A percentile compares a stretch with the other conserved stretches of the same genome.
phyloP scores from a whole-genome alignment of 2,329 filamentous ascomycete species.

The Pseudogymnoascus sp. region DNA sequence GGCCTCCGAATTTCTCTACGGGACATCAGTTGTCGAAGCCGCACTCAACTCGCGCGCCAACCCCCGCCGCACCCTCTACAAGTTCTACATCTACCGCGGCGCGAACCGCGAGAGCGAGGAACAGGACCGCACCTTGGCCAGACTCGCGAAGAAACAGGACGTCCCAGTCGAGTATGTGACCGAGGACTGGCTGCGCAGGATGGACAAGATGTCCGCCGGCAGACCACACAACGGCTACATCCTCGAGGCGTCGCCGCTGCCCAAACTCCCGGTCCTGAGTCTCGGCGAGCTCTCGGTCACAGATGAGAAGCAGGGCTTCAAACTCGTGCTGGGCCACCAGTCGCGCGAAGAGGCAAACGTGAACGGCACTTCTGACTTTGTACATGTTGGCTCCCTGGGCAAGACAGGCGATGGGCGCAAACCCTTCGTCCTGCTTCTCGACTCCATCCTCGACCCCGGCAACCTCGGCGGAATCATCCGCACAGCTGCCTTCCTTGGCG shows the following conservation, averaged over 20 bases:
- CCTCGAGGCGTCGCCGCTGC: slow-evolving; percentile 77
- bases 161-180: slow-evolving; percentile 51
- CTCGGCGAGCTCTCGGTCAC: slow-evolving; percentile 33
- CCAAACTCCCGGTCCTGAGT: slow-evolving; percentile 56
- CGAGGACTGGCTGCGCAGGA: slow-evolving; percentile 53
- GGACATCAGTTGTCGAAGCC: slow-evolving; percentile 69
- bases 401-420: slow-evolving; percentile 36
- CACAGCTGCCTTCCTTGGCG: slow-evolving; percentile 82
- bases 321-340: slow-evolving; percentile 55
- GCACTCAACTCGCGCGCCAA: slow-evolving; percentile 52
- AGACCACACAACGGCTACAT: slow-evolving; percentile 87
- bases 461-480: slow-evolving; percentile 87
- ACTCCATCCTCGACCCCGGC: slow-evolving; percentile 74
- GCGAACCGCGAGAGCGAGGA: slow-evolving; percentile 43
- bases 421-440: slow-evolving; percentile 65
- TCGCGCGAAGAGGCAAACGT: slow-evolving; percentile 63
- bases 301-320: slow-evolving; percentile 40
- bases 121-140: slow-evolving; percentile 36
- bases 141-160: slow-evolving; percentile 39
- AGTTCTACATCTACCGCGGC: slow-evolving; percentile 66
- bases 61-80: slow-evolving; percentile 66
- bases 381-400: slow-evolving; percentile 21
- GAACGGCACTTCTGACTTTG: slow-evolving; percentile 58
- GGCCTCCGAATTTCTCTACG: slow-evolving; percentile 87
- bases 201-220: slow-evolving; percentile 76